Conservation (phyloP, 768 basidiomycete species). For the Naganishia antarctica region DNA sequence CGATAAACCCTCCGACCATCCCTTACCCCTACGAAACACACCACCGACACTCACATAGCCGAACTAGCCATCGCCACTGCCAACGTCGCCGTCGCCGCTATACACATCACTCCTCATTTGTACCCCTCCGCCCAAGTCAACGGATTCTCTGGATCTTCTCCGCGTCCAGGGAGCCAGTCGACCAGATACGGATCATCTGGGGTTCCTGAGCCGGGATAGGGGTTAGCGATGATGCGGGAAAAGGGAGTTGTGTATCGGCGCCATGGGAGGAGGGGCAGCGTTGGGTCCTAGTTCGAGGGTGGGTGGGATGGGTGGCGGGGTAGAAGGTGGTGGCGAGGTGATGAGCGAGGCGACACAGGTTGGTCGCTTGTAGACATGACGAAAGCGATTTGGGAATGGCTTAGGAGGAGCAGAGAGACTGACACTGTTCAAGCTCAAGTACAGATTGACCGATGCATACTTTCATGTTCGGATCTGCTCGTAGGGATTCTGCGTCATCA, state of each 20-base stretch:
- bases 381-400: too few relatives aligned
- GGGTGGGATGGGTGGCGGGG: too few relatives aligned
- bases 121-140: conserved; percentile 36
- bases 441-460: too few relatives aligned
- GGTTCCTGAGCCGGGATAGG: conserved; percentile 43
- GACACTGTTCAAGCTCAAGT: too few relatives aligned
- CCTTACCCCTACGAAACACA: background rate
- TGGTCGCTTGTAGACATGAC: too few relatives aligned
- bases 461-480: too few relatives aligned
- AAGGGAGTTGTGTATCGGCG: conserved; percentile 40
- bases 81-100: conserved; percentile 38
- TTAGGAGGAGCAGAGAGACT: too few relatives aligned
- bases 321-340: too few relatives aligned
- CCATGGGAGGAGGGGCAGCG: conserved; percentile 37
- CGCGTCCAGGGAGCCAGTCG: conserved; percentile 38
- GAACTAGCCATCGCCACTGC: conserved; percentile 43
- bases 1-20: background rate
- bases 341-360: too few relatives aligned
- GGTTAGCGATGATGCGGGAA: conserved; percentile 32
- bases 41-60: conserved; percentile 30
- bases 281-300: conserved; percentile 23
- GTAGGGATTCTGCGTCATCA: too few relatives aligned
- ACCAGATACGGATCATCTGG: conserved; percentile 43
- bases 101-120: conserved; percentile 40
- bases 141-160: conserved; percentile 47